Evolutionary conservation across 2,329 filamentous ascomycete species (phyloP).

Genomic region (Akanthomyces muscarius): DNA sequence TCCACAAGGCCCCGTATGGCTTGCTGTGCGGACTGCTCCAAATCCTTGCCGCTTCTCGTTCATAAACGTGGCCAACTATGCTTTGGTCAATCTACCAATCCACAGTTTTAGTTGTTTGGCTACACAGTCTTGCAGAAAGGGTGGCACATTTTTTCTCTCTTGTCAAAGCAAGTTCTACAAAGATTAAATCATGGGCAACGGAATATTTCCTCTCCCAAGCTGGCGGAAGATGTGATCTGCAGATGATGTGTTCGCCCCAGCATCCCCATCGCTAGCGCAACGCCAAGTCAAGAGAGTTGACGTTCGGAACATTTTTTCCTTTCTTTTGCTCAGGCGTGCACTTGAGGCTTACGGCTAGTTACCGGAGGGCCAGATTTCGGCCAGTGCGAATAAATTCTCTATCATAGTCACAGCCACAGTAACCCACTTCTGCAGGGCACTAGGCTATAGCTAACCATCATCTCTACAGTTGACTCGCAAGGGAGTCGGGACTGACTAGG

Average conservation of each 20-base stretch:
- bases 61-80: background rate
- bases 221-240: slow-evolving; percentile 3
- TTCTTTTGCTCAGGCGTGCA: background rate
- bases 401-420: background rate
- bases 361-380: no score
- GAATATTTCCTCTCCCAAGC: background rate
- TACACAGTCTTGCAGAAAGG: background rate
- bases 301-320: slow-evolving; percentile 7
- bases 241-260: slow-evolving; percentile 4
- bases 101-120: background rate
- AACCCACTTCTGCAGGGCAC: background rate
- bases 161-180: background rate
- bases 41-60: slow-evolving; percentile 5
- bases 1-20: background rate
- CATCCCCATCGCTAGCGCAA: slow-evolving; percentile 3
- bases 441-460: background rate
- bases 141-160: background rate
- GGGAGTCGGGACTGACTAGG: background rate
- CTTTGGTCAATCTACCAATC: no score
- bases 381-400: background rate
- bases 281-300: background rate
- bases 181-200: background rate
- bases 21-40: background rate
- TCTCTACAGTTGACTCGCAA: background rate
- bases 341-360: no score